A percentile compares a stretch with the other conserved stretches of the same genome.
Conservation (phyloP, 208 protist species). For the Acanthamoeba healyi region DNA sequence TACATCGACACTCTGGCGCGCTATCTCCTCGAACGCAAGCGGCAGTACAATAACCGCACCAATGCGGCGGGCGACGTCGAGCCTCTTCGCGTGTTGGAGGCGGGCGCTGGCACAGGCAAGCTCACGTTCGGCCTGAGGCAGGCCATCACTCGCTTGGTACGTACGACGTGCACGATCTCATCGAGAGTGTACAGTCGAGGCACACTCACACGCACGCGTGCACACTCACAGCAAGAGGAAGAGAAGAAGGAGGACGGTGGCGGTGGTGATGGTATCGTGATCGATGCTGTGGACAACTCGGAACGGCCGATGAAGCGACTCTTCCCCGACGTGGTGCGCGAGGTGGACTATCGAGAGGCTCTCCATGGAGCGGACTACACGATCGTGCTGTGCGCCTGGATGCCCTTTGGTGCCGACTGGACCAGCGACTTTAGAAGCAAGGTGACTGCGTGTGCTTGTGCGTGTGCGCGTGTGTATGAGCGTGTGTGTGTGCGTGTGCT, state of each 20-base stretch:
- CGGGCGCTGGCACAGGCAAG: neutral
- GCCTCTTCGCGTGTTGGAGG: neutral
- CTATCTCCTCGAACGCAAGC: neutral
- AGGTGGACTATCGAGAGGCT: neutral
- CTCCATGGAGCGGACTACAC: neutral
- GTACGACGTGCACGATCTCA: neutral
- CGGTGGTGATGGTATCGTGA: neutral
- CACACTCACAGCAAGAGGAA: too few relatives aligned
- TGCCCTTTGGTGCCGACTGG: slow-evolving; percentile 41
- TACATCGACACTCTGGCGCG: slow-evolving; percentile 3
- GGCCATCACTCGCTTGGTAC: neutral
- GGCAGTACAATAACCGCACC: neutral
- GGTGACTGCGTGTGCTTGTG: neutral
- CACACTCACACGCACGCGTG: too few relatives aligned
- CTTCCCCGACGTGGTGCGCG: slow-evolving; percentile 21
- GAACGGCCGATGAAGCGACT: slow-evolving; percentile 24
- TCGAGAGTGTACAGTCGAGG: neutral
- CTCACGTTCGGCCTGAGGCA: neutral
- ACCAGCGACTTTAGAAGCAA: slow-evolving; percentile 23
- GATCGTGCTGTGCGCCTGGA: slow-evolving; percentile 31
- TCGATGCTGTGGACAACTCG: slow-evolving; percentile 23
- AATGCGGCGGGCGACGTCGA: too few relatives aligned
- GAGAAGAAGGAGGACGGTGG: neutral
- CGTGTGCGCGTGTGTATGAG: too few relatives aligned
- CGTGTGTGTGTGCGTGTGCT: neutral